phyloP scores from a whole-genome alignment of 306 rosid genomes.

The Castanea mollissima region DNA sequence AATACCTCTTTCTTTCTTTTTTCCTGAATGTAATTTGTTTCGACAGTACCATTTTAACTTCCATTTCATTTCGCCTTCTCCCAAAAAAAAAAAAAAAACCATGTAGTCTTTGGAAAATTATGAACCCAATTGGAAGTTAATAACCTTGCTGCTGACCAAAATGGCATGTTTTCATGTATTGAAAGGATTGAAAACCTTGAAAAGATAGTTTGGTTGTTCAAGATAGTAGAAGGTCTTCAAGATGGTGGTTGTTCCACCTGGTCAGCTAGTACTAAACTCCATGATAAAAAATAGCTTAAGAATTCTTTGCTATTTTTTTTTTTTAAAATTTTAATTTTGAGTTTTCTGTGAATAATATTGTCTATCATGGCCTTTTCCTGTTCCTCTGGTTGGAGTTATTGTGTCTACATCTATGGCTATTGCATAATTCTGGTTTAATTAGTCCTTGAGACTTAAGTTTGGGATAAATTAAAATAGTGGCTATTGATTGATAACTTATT shows the following conservation, averaged over 20 bases:
- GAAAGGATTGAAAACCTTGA: background rate
- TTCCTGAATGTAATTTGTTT: background rate
- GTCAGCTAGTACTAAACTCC: background rate
- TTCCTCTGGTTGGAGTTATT: background rate
- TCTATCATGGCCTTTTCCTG: background rate
- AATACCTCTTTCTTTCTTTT: too few relatives aligned
- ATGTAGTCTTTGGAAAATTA: background rate
- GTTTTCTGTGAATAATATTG: background rate
- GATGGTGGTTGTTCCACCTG: conserved; percentile 10
- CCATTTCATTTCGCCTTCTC: background rate
- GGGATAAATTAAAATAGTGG: background rate
- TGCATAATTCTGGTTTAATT: background rate
- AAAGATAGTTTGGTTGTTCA: background rate
- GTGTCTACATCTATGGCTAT: background rate
- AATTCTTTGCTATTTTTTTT: background rate
- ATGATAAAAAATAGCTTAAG: background rate
- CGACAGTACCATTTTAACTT: background rate
- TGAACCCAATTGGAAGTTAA: conserved; percentile 5
- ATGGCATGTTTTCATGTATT: conserved; percentile 6
- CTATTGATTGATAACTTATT: background rate
- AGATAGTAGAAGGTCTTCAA: background rate
- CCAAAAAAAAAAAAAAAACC: background rate
- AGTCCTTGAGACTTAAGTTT: background rate
- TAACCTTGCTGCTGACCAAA: background rate
- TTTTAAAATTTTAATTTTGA: background rate